Percentiles rank a stretch among this genome's conserved stretches.
phyloP scores from a whole-genome alignment of 2,329 filamentous ascomycete species.

The Aspergillus sojae region DNA sequence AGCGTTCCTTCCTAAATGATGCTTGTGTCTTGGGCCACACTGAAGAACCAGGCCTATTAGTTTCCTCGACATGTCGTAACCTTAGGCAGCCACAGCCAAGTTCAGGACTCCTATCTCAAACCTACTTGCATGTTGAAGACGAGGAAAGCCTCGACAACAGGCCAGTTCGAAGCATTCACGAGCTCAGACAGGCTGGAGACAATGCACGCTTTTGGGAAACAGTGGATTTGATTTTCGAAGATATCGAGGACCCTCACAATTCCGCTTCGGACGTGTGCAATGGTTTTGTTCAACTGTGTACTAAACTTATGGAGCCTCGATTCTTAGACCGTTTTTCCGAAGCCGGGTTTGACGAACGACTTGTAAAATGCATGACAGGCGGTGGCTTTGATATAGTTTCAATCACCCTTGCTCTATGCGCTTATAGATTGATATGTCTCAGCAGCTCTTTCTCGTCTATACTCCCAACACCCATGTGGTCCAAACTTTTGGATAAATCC shows the following conservation, averaged over 20 bases:
- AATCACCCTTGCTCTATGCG: conserved; percentile 34
- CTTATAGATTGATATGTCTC: conserved; percentile 34
- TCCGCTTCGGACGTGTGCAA: conserved; percentile 53
- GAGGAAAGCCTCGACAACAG: conserved; percentile 50
- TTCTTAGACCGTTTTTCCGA: conserved; percentile 64
- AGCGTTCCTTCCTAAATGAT: conserved; percentile 63
- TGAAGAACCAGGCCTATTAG: conserved; percentile 10
- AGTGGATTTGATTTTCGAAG: conserved; percentile 60
- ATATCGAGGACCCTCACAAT: conserved; percentile 54
- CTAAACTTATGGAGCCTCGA: conserved; percentile 51
- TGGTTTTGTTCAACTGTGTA: conserved; percentile 59
- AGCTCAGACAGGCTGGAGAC: conserved; percentile 61
- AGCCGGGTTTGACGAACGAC: conserved; percentile 68
- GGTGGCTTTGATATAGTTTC: conserved; percentile 60
- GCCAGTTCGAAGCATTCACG: conserved; percentile 61
- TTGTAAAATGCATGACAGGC: conserved; percentile 64
- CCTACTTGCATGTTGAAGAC: conserved; percentile 41
- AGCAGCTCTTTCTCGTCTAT: conserved; percentile 32
- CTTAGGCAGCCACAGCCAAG: conserved; percentile 9
- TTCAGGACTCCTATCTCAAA: conserved; percentile 12
- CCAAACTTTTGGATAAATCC: conserved; percentile 33
- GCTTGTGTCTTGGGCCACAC: conserved; percentile 28
- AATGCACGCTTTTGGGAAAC: conserved; percentile 60
- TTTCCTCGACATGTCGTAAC: conserved; percentile 6
- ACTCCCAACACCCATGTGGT: conserved; percentile 33